phyloP scores from a whole-genome alignment of 176 grass and related monocot species.

The Phyllostachys edulis region DNA sequence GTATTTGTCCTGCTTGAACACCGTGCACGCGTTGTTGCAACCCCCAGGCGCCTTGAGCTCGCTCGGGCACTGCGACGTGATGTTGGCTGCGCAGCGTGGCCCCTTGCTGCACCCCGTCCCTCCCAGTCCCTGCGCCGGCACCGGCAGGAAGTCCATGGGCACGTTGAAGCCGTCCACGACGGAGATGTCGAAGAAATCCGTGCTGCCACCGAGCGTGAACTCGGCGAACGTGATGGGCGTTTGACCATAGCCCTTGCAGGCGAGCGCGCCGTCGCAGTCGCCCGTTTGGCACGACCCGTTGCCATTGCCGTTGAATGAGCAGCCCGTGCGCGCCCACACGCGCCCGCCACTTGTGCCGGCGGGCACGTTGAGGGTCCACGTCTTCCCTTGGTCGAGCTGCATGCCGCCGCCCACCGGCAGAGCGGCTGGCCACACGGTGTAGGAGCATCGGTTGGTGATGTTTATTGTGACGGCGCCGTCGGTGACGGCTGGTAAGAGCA shows the following conservation, averaged over 20 bases:
- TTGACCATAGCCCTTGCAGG: not conserved
- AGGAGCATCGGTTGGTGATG: conserved; percentile 44
- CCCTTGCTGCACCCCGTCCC: no score
- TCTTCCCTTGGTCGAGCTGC: not conserved
- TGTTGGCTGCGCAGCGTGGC: no score
- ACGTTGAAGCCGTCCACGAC: conserved; percentile 51
- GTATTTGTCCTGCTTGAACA: not conserved
- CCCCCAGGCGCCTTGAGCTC: no score
- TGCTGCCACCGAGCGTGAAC: no score
- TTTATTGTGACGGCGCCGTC: not conserved
- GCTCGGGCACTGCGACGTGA: no score
- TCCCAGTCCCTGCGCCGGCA: not conserved
- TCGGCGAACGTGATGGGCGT: conserved; percentile 15
- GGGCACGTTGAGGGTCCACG: not conserved
- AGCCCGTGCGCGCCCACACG: conserved; percentile 30
- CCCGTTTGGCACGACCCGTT: not conserved
- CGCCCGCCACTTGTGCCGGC: accelerated
- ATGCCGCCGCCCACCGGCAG: not conserved
- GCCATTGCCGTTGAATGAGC: not conserved
- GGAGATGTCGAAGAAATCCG: conserved; percentile 50
- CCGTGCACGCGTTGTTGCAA: no score
- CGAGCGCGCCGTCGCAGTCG: conserved; percentile 13
- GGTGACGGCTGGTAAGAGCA: not conserved
- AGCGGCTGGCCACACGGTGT: conserved; percentile 46
- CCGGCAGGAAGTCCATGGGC: conserved; percentile 41